Evolutionary conservation across 2,329 filamentous ascomycete species (phyloP).

Genomic region (Alternaria novae-zelandiae): DNA sequence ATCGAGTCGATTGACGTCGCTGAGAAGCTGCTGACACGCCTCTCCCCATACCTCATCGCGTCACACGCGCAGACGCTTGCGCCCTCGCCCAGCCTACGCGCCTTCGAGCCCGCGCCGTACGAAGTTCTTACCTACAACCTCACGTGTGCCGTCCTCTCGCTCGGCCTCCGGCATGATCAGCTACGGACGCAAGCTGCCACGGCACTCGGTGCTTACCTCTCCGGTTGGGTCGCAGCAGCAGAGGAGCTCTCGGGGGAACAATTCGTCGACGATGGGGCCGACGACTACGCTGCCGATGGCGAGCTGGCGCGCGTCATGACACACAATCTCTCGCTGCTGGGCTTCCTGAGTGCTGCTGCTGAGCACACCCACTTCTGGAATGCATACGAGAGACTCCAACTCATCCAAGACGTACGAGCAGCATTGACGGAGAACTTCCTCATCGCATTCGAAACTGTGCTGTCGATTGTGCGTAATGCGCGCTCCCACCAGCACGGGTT

Average conservation of each 20-base stretch:
- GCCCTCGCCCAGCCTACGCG: slow-evolving; percentile 80
- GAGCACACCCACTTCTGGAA: slow-evolving; percentile 83
- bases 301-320: slow-evolving; percentile 70
- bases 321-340: slow-evolving; percentile 83
- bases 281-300: slow-evolving; percentile 56
- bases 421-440: slow-evolving; percentile 86
- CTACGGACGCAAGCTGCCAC: slow-evolving; percentile 71
- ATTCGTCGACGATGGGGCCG: slow-evolving; percentile 62
- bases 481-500: slow-evolving; percentile 68
- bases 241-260: slow-evolving; percentile 61
- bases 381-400: slow-evolving; percentile 71
- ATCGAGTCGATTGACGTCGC: slow-evolving; percentile 75
- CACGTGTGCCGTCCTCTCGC: slow-evolving; percentile 77
- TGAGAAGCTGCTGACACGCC: slow-evolving; percentile 76
- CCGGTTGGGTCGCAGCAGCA: slow-evolving; percentile 70
- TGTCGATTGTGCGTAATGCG: slow-evolving; percentile 87
- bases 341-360: slow-evolving; percentile 84
- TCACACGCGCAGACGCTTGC: slow-evolving; percentile 79
- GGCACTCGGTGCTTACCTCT: slow-evolving; percentile 74
- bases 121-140: slow-evolving; percentile 82
- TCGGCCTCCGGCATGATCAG: slow-evolving; percentile 75
- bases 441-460: slow-evolving; percentile 83
- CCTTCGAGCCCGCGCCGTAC: slow-evolving; percentile 85
- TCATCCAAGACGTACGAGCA: slow-evolving; percentile 74
- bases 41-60: slow-evolving; percentile 85